Conservation (phyloP, 257 asterid genomes). For the Coffea eugenioides region DNA sequence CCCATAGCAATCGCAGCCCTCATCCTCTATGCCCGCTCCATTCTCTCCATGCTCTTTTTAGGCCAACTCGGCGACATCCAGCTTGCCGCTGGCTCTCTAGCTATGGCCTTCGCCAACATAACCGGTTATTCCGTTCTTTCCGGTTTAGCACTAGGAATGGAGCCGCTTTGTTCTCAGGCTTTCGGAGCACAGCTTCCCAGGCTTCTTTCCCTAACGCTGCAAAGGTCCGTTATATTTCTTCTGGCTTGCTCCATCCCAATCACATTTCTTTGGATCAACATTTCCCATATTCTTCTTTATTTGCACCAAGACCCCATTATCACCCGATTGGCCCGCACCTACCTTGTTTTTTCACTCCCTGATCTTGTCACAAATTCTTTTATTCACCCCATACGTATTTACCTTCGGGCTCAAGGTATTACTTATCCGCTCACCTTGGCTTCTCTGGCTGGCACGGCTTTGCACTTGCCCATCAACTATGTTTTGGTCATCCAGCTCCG, state of each 20-base stretch:
- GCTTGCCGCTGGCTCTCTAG: constrained; percentile 74
- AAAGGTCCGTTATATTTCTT: constrained; percentile 58
- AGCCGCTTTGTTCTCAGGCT: constrained; percentile 82
- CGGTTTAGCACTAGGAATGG: constrained; percentile 78
- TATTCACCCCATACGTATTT: constrained; percentile 71
- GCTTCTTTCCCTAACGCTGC: constrained; percentile 63
- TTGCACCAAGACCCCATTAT: constrained; percentile 71
- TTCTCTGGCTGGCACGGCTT: constrained; percentile 50
- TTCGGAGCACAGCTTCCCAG: constrained; percentile 66
- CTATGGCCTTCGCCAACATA: constrained; percentile 78
- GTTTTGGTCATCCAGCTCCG: constrained; percentile 44
- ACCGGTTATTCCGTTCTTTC: constrained; percentile 67
- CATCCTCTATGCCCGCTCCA: constrained; percentile 58
- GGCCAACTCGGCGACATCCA: constrained; percentile 67
- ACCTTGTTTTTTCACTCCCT: constrained; percentile 64
- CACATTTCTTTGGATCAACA: constrained; percentile 63
- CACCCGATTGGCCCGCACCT: constrained; percentile 56
- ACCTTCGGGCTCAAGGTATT: constrained; percentile 92
- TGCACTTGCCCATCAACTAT: constrained; percentile 56
- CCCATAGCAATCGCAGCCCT: constrained; percentile 80
- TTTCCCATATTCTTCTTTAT: constrained; percentile 48
- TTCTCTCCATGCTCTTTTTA: constrained; percentile 67
- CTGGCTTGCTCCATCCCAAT: constrained; percentile 58
- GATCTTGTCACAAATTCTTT: constrained; percentile 68
- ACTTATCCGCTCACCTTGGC: constrained; percentile 66